Evolutionary conservation across 345 rosid species (phyloP).

Genomic region (Ailanthus altissimus): DNA sequence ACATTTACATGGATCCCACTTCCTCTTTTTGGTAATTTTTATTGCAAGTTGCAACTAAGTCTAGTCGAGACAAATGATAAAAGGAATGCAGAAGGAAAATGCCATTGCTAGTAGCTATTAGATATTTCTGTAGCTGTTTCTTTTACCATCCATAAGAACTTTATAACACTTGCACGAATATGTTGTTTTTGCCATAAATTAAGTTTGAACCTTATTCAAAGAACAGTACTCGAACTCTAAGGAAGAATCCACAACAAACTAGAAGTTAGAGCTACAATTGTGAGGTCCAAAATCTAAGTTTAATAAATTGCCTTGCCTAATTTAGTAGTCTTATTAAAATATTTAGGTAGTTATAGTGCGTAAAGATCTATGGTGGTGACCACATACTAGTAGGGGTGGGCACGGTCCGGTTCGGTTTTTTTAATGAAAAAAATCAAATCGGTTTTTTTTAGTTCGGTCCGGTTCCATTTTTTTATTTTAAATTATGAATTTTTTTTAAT

Average conservation of each 20-base stretch:
- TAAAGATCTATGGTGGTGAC: neutral
- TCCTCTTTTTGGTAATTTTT: neutral
- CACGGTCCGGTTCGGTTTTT: too few species aligned
- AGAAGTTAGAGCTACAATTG: neutral
- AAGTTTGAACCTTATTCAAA: neutral
- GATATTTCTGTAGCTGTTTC: neutral
- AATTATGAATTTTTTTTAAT: too few species aligned
- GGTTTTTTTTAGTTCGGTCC: too few species aligned
- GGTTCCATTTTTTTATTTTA: too few species aligned
- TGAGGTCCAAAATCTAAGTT: slow-evolving; percentile 14
- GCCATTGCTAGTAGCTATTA: neutral
- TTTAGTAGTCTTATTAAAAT: too few species aligned
- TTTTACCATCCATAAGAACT: neutral
- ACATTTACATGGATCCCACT: neutral
- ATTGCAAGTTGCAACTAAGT: slow-evolving; percentile 3
- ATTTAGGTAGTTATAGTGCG: neutral
- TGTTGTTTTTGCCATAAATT: neutral
- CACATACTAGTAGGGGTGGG: too few species aligned
- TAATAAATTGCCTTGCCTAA: neutral
- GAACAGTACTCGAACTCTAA: neutral
- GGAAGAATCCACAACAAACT: slow-evolving; percentile 13
- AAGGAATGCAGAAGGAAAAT: neutral
- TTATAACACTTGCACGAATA: neutral
- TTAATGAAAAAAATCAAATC: too few species aligned
- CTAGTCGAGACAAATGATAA: neutral